A percentile compares a stretch with the other conserved stretches of the same genome.
Evolutionary conservation across 441 rosid species (phyloP).

Genomic region (Melastoma candidum): DNA sequence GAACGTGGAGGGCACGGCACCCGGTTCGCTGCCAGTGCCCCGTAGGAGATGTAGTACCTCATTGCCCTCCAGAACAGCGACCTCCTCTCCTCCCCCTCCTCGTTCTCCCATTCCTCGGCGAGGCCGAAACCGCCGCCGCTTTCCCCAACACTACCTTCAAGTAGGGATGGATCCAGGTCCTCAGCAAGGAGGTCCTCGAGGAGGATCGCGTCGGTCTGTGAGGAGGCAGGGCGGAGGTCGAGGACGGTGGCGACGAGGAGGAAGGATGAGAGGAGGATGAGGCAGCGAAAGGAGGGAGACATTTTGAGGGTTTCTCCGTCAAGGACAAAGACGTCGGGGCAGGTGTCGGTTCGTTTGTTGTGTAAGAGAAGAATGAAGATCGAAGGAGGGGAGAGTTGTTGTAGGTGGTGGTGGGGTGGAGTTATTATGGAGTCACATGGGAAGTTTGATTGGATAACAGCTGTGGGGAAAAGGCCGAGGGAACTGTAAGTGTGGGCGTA

Average conservation of each 20-base stretch:
- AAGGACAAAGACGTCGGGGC: slow-evolving; percentile 21
- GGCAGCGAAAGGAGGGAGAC: slow-evolving; percentile 7
- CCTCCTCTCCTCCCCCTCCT: slow-evolving; percentile 32
- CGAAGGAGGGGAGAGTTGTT: background rate
- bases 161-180: slow-evolving; percentile 16
- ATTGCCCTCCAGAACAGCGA: slow-evolving; percentile 56
- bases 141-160: slow-evolving; percentile 10
- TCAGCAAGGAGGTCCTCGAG: slow-evolving; percentile 4
- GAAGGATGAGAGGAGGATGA: slow-evolving; percentile 10
- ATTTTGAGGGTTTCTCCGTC: background rate
- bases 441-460: no score
- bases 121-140: slow-evolving; percentile 1
- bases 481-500: no score
- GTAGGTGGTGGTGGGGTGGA: no score
- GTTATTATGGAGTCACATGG: no score
- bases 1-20: slow-evolving; percentile 88
- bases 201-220: slow-evolving; percentile 24
- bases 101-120: slow-evolving; percentile 3
- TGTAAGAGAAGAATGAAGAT: slow-evolving; percentile 3
- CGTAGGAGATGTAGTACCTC: slow-evolving; percentile 77
- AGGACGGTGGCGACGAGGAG: slow-evolving; percentile 2
- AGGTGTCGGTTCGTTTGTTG: background rate
- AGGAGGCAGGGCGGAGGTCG: slow-evolving; percentile 17
- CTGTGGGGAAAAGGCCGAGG: no score
- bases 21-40: slow-evolving; percentile 74